phyloP scores from a whole-genome alignment of 345 rosid species.

The Acer campestre region DNA sequence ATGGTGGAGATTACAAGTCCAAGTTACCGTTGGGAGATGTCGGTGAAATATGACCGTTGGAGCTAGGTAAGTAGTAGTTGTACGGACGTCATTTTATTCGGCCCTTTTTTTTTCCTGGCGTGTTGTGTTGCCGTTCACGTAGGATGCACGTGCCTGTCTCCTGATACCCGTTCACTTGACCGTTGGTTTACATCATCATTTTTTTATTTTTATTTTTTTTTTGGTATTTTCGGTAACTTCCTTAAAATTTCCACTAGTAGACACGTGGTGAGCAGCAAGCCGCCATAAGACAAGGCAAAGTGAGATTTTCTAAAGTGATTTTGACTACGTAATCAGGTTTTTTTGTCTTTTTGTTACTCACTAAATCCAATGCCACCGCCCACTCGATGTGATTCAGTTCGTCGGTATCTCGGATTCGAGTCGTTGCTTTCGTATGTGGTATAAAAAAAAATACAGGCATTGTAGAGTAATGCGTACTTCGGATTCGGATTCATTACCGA shows the following conservation, averaged over 20 bases:
- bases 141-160: conserved; percentile 54
- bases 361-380: too few species aligned
- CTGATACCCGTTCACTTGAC: conserved; percentile 45
- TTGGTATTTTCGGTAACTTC: background rate
- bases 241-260: conserved; percentile 1
- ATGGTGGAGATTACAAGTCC: conserved; percentile 42
- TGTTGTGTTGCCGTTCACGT: conserved; percentile 35
- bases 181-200: conserved; percentile 38
- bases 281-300: background rate
- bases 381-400: too few species aligned
- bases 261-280: conserved; percentile 32
- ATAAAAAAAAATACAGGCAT: too few species aligned
- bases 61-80: conserved; percentile 40
- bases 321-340: conserved; percentile 5
- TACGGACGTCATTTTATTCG: conserved; percentile 41
- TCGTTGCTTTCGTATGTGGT: too few species aligned
- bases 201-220: background rate
- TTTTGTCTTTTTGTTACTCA: background rate
- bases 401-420: too few species aligned
- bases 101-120: background rate
- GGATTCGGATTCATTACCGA: too few species aligned
- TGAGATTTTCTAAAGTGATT: conserved; percentile 8
- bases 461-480: too few species aligned
- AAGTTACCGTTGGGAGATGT: conserved; percentile 88
- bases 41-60: conserved; percentile 98